phyloP scores from a whole-genome alignment of 2,329 filamentous ascomycete genomes.

The Sphaceloma murrayae region DNA sequence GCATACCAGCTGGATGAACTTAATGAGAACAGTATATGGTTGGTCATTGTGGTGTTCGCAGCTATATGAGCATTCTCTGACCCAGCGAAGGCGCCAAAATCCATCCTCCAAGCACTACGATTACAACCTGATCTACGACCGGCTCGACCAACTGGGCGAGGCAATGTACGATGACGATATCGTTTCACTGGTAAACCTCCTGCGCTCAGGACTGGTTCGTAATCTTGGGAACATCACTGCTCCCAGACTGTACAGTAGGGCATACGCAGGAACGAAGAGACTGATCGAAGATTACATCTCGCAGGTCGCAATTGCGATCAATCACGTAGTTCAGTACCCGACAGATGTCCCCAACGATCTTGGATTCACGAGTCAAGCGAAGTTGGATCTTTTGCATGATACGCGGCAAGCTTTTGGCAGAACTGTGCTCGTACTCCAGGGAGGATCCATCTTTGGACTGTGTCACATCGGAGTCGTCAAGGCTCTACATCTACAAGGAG shows the following conservation, averaged over 20 bases:
- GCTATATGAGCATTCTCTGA: no score
- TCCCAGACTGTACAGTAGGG: constrained; percentile 69
- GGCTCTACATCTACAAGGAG: constrained; percentile 66
- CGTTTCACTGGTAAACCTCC: constrained; percentile 63
- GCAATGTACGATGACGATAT: constrained; percentile 64
- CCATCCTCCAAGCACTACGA: constrained; percentile 75
- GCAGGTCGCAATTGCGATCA: constrained; percentile 70
- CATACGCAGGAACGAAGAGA: constrained; percentile 80
- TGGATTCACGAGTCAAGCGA: constrained; percentile 60
- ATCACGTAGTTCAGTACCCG: constrained; percentile 62
- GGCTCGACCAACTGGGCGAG: constrained; percentile 59
- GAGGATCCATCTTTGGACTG: constrained; percentile 81
- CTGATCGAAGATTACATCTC: constrained; percentile 86
- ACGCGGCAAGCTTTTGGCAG: constrained; percentile 80
- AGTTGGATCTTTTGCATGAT: constrained; percentile 78
- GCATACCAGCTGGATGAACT: constrained; percentile 74
- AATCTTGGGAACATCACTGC: constrained; percentile 88
- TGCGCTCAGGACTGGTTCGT: constrained; percentile 66
- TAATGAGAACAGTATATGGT: constrained; percentile 74
- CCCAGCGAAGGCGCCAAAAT: constrained; percentile 81
- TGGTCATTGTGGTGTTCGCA: no score
- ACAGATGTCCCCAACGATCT: constrained; percentile 32
- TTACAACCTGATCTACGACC: constrained; percentile 70
- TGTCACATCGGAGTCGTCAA: constrained; percentile 88
- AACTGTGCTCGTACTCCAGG: constrained; percentile 76